These are phyloP conservation scores for Beauveria pseudobassiana DNA, from an alignment of 2,329 filamentous ascomycete species.

Conservation along the genomic window DNA sequence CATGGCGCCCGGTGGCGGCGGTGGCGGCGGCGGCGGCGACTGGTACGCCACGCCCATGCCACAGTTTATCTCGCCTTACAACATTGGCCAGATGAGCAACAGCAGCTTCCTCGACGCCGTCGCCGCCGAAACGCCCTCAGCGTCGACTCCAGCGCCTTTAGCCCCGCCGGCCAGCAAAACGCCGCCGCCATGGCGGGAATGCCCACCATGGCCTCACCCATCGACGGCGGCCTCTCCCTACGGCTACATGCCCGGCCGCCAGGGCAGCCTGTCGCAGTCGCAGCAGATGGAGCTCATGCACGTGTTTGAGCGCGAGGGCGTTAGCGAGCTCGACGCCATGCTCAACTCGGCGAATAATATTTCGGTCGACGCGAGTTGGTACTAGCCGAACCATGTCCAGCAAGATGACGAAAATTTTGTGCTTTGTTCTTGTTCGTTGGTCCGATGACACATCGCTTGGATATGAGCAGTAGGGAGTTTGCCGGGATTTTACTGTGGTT, in stretches of 20 bases:
- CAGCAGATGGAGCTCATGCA: slow-evolving; percentile 81
- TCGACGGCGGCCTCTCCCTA: slow-evolving; percentile 13
- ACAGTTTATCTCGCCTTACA: slow-evolving; percentile 46
- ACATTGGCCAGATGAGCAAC: slow-evolving; percentile 35
- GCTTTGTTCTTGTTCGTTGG: not conserved
- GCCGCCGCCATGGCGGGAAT: slow-evolving; percentile 18
- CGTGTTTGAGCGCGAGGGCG: slow-evolving; percentile 62
- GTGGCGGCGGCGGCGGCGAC: slow-evolving; percentile 26
- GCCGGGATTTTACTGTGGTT: no score
- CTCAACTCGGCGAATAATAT: slow-evolving; percentile 34
- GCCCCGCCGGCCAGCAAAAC: slow-evolving; percentile 19
- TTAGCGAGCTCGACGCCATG: slow-evolving; percentile 54
- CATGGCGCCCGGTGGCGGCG: slow-evolving; percentile 24
- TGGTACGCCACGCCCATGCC: slow-evolving; percentile 46
- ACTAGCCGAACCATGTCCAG: slow-evolving; percentile 14
- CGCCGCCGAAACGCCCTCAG: slow-evolving; percentile 20
- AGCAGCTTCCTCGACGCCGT: slow-evolving; percentile 30
- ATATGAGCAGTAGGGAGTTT: no score
- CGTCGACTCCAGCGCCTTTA: slow-evolving; percentile 22
- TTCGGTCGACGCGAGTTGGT: slow-evolving; percentile 25
- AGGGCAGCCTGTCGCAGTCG: slow-evolving; percentile 67
- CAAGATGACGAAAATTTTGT: not conserved
- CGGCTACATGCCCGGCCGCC: slow-evolving; percentile 38
- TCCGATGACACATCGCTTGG: no score
- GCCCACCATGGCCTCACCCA: slow-evolving; percentile 18